These are phyloP conservation scores for Microdochium trichocladiopsis DNA, from an alignment of 2,329 filamentous ascomycete species.

Conservation along the genomic window DNA sequence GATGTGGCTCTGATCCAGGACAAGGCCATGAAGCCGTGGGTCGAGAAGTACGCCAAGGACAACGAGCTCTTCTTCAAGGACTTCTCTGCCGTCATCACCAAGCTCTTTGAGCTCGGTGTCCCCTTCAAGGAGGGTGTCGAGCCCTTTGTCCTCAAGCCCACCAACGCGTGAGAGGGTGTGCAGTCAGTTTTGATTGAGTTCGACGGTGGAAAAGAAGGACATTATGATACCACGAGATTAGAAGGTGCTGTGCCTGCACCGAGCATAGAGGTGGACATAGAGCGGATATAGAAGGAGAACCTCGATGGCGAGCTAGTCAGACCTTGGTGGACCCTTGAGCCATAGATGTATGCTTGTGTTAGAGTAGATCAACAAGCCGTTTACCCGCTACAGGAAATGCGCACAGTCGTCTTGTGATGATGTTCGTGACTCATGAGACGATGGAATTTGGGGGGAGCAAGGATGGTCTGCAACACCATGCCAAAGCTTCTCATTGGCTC, in stretches of 20 bases:
- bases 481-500: too few species aligned
- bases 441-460: too few species aligned
- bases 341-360: background rate
- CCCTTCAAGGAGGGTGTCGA: constrained; percentile 66
- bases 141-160: constrained; percentile 59
- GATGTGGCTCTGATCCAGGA: constrained; percentile 85
- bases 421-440: too few species aligned
- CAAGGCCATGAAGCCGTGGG: constrained; percentile 73
- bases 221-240: background rate
- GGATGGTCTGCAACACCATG: too few species aligned
- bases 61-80: constrained; percentile 90
- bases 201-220: background rate
- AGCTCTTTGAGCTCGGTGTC: constrained; percentile 90
- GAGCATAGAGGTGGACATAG: background rate
- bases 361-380: too few species aligned
- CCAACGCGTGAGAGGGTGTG: constrained; percentile 22
- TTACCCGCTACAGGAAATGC: too few species aligned
- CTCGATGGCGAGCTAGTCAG: background rate
- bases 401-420: too few species aligned
- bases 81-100: constrained; percentile 70
- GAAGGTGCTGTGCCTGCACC: background rate
- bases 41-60: constrained; percentile 86
- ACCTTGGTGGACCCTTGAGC: background rate
- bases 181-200: background rate
- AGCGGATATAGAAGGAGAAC: too few species aligned